Evolutionary conservation across 768 basidiomycete species (phyloP).

Genomic region (Ramaria rubella): DNA sequence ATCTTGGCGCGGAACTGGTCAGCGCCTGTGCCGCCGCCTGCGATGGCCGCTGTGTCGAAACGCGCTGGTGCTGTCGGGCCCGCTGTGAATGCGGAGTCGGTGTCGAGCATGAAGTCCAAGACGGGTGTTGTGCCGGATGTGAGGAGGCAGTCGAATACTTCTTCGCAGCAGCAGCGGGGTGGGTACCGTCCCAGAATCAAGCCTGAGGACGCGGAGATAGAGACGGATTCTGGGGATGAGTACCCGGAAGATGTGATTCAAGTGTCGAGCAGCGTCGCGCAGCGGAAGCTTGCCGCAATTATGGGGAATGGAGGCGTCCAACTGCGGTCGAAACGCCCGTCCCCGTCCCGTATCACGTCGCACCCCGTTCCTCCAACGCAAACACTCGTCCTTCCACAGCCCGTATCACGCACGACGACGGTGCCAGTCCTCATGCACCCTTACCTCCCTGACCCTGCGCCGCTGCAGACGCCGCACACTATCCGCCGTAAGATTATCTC

Average conservation of each 20-base stretch:
- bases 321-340: no score
- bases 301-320: no score
- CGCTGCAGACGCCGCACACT: slow-evolving; percentile 78
- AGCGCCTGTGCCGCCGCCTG: slow-evolving; percentile 15
- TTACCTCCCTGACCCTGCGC: slow-evolving; percentile 56
- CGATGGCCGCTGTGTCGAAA: slow-evolving; percentile 20
- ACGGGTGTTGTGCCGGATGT: no score
- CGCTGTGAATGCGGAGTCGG: neutral
- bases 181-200: slow-evolving; percentile 14
- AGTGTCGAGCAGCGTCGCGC: no score
- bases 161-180: neutral
- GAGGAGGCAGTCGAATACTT: no score
- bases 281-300: no score
- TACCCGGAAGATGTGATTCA: no score
- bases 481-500: slow-evolving; percentile 79
- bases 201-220: slow-evolving; percentile 17
- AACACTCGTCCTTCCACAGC: neutral
- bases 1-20: slow-evolving; percentile 27
- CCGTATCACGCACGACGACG: slow-evolving; percentile 22
- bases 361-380: no score
- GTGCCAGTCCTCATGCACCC: slow-evolving; percentile 59
- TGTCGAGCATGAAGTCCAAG: neutral
- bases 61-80: slow-evolving; percentile 19
- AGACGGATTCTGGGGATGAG: slow-evolving; percentile 17
- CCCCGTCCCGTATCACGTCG: no score